Base-by-base conservation (phyloP, 257 asterid genomes). In the Rehmannia glutinosa region DNA sequence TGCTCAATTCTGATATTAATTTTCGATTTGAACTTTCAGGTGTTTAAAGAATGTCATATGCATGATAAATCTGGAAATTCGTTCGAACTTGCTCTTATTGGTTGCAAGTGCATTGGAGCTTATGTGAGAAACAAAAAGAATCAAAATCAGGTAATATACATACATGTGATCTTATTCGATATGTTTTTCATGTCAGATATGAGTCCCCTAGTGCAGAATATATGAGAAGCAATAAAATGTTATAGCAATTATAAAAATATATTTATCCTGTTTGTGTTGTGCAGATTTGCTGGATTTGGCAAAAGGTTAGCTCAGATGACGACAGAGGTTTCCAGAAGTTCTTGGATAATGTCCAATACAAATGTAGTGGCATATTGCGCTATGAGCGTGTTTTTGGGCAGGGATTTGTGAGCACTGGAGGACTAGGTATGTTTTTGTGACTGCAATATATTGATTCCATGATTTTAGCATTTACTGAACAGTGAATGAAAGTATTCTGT, bases 321-420 rank as follows among this genome's bases (percentile, higher is more conserved):
- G 98, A 88, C 80, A 83, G 54, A 65, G 95, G 85, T 13, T 94
- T 91, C 76, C 99, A 94, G 79, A 89, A 83, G 67, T 91, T 94
- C 81, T 79, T 94, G 85, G 99, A 94, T 38, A 91, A 79, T 11
- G 97, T 94, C 72, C 99, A 94, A 61, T 94, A 94, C 53, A 94
- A 83, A 66, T 85, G 85, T 21, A 94, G 83, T 75, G 90, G 98
- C 72, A 94, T 94, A 73, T 68, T 88, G 72, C 95, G 97, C 1
- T 94, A 91, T 50, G 97, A 94, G 71, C 97, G 96, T 6, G 96
- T 94, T 67, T 94, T 94, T 78, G 99, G 99, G 57, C 77, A 69
- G 47, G 99, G 99, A 64, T 94, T 35, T 83, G 99, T 94, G 55
- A 91, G 97, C 91, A 94, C 99, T 0, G 99, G 99, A 73, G 99